Percentiles rank a stretch among this genome's conserved stretches.
These are phyloP conservation scores for Suillus subluteus DNA, from an alignment of 768 basidiomycete species.

Conservation along the genomic window DNA sequence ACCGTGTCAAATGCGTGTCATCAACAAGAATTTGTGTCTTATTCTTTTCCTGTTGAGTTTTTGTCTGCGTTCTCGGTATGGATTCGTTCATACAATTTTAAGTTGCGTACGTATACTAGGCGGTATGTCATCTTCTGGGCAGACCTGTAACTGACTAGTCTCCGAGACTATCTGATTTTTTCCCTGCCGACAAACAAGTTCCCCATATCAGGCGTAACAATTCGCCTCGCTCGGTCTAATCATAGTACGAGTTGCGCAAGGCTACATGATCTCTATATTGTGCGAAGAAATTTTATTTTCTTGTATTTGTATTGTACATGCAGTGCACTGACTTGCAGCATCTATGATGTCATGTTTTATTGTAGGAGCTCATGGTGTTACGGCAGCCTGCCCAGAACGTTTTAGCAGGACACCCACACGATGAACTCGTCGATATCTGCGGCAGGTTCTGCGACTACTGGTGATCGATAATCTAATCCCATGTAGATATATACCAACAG, in stretches of 20 bases:
- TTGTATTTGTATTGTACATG: neutral
- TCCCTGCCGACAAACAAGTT: neutral
- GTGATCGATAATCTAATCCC: neutral
- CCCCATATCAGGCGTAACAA: neutral
- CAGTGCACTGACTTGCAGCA: neutral
- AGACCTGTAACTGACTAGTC: neutral
- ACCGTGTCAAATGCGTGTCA: neutral
- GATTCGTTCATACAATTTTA: neutral
- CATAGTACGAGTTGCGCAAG: neutral
- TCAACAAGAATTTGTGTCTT: neutral
- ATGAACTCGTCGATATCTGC: neutral
- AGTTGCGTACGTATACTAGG: neutral
- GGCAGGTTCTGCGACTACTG: slow-evolving; percentile 1
- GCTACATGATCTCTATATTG: neutral
- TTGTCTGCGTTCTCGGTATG: neutral
- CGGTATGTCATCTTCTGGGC: neutral
- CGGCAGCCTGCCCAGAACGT: neutral
- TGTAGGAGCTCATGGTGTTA: neutral
- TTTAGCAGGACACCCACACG: neutral
- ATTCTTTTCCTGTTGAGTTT: neutral
- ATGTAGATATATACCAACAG: neutral
- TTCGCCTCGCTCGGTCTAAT: neutral
- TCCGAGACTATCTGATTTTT: neutral
- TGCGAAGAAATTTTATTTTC: neutral
- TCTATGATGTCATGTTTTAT: neutral